phyloP scores from a whole-genome alignment of 108 stramenopile species.

The Pseudonitzschia multistriata region DNA sequence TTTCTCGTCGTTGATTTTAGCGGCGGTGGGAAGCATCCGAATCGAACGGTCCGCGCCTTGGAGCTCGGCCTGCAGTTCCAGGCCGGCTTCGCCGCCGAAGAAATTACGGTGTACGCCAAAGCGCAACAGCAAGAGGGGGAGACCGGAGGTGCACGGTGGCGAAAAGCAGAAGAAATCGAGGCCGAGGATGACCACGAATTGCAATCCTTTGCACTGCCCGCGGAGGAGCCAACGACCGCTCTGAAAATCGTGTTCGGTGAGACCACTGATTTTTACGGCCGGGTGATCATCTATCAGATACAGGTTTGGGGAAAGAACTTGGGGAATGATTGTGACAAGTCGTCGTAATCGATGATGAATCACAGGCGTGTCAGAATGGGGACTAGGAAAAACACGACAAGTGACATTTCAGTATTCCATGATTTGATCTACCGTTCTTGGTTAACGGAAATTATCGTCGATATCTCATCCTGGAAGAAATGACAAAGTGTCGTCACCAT shows the following conservation, averaged over 20 bases:
- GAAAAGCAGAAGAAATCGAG: conserved; percentile 30
- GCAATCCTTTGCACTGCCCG: conserved; percentile 34
- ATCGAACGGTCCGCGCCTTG: conserved; percentile 34
- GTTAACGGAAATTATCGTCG: no score
- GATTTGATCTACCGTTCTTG: no score
- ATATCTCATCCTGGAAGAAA: no score
- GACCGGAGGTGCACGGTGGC: not conserved
- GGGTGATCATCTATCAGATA: conserved; percentile 56
- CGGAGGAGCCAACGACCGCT: conserved; percentile 7
- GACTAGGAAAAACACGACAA: no score
- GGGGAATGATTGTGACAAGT: conserved; percentile 7
- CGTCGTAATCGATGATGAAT: no score
- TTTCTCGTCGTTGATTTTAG: conserved; percentile 47
- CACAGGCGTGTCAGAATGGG: no score
- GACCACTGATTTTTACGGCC: conserved; percentile 60
- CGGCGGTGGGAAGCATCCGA: conserved; percentile 9
- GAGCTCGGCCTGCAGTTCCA: conserved; percentile 56
- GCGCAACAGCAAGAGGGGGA: not conserved
- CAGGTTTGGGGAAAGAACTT: conserved; percentile 52
- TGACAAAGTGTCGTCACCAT: no score
- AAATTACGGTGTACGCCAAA: conserved; percentile 13
- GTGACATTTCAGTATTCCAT: no score
- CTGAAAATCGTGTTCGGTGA: conserved; percentile 48
- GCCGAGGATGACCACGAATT: conserved; percentile 50
- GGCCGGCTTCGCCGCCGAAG: conserved; percentile 54